phyloP scores from a whole-genome alignment of 2,329 filamentous ascomycete genomes.

The Elsinoe perseae region DNA sequence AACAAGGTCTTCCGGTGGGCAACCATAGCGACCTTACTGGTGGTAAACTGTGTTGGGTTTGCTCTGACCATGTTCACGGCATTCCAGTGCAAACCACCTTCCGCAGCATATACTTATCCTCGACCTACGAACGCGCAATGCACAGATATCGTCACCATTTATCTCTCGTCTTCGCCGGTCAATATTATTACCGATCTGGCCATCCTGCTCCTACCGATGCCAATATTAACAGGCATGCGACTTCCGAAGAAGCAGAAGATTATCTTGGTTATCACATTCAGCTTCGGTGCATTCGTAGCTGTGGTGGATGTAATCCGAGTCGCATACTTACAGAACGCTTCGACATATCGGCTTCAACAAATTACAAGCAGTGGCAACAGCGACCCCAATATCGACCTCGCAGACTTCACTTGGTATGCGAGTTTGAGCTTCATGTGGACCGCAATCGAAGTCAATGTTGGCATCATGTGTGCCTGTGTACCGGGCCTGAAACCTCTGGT shows the following conservation, averaged over 20 bases:
- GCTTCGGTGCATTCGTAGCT: conserved; percentile 77
- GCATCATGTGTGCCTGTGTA: conserved; percentile 86
- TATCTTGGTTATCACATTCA: conserved; percentile 78
- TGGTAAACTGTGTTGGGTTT: conserved; percentile 71
- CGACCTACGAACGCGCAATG: conserved; percentile 43
- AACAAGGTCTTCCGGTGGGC: conserved; percentile 68
- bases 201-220: conserved; percentile 79
- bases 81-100: conserved; percentile 72
- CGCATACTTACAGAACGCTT: conserved; percentile 75
- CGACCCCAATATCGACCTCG: conserved; percentile 33
- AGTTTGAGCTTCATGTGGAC: conserved; percentile 90
- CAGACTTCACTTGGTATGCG: conserved; percentile 61
- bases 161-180: conserved; percentile 70
- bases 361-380: conserved; percentile 29
- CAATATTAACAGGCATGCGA: conserved; percentile 78
- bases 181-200: conserved; percentile 89
- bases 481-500: conserved; percentile 84
- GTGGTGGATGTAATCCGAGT: conserved; percentile 84
- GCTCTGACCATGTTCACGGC: conserved; percentile 80
- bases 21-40: conserved; percentile 68
- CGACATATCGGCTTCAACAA: conserved; percentile 39
- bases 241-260: conserved; percentile 79
- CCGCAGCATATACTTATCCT: conserved; percentile 55
- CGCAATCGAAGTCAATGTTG: conserved; percentile 81
- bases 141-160: conserved; percentile 55